Conservation (phyloP, 768 basidiomycete genomes). For the Cyclocybe aegerita region DNA sequence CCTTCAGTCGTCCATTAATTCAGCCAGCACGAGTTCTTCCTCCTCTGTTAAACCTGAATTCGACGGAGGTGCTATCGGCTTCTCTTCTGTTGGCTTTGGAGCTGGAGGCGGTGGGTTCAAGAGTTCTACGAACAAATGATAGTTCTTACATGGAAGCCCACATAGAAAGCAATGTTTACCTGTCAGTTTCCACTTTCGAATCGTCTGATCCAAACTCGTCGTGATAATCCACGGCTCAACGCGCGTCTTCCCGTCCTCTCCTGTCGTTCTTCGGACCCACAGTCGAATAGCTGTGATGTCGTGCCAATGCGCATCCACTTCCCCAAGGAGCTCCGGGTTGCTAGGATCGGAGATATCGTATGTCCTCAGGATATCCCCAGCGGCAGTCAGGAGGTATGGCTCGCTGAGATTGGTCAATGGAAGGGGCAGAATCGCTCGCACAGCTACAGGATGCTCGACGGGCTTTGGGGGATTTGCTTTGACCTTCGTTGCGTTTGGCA, state of each 20-base stretch:
- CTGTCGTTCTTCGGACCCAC: conserved; percentile 59
- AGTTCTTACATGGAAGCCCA: neutral
- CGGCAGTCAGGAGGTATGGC: conserved; percentile 78
- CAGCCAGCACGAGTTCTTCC: conserved; percentile 87
- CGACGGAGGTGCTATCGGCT: conserved; percentile 7
- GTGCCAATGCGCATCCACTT: conserved; percentile 87
- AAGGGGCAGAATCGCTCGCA: conserved; percentile 74
- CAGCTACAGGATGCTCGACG: conserved; percentile 61
- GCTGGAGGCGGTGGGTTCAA: conserved; percentile 29
- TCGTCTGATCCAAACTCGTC: conserved; percentile 81
- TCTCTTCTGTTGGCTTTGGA: conserved; percentile 9
- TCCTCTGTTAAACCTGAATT: conserved; percentile 71
- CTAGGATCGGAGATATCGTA: conserved; percentile 74
- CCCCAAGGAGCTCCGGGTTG: conserved; percentile 68
- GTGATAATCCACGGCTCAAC: conserved; percentile 83
- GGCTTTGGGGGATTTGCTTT: conserved; percentile 41
- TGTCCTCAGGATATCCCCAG: conserved; percentile 79
- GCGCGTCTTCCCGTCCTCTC: conserved; percentile 43
- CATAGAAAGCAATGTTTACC: conserved; percentile 34
- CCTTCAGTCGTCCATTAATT: conserved; percentile 47
- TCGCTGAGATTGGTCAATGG: conserved; percentile 60
- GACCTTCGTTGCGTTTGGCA: conserved; percentile 14
- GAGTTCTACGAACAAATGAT: conserved; percentile 32
- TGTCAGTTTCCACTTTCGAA: conserved; percentile 81
- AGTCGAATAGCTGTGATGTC: conserved; percentile 76